These are phyloP conservation scores for Globisporangium echinulatum DNA, from an alignment of 352 stramenopile species.

Conservation along the genomic window DNA sequence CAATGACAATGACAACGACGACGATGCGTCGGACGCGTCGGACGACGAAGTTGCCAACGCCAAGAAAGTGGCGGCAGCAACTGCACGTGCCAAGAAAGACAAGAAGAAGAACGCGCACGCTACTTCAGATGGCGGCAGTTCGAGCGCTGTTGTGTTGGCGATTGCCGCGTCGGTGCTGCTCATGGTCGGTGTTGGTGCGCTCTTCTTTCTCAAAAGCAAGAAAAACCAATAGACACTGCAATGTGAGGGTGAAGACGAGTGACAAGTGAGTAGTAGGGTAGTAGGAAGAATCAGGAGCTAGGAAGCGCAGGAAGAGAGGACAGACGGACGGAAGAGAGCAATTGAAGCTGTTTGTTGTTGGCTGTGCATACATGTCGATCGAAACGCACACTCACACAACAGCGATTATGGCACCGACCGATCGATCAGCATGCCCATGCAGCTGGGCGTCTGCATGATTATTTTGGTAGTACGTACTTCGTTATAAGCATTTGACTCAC, in stretches of 20 bases:
- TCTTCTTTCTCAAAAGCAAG: slow-evolving; percentile 65
- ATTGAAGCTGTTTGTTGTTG: too few relatives aligned
- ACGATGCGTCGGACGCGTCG: slow-evolving; percentile 16
- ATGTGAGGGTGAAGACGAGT: background rate
- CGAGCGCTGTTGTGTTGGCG: slow-evolving; percentile 21
- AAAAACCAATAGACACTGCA: slow-evolving; percentile 28
- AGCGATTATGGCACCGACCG: too few relatives aligned
- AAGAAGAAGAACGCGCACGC: slow-evolving; percentile 28
- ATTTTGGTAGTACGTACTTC: too few relatives aligned
- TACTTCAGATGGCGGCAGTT: slow-evolving; percentile 12
- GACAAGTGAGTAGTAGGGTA: background rate
- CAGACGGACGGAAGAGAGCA: background rate
- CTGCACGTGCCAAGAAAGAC: slow-evolving; percentile 18
- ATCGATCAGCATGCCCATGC: too few relatives aligned
- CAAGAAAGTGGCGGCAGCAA: slow-evolving; percentile 14
- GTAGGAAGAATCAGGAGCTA: background rate
- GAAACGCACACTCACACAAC: background rate
- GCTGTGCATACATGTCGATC: background rate
- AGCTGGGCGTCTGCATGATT: too few relatives aligned
- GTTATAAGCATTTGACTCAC: too few relatives aligned
- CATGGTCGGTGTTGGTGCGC: slow-evolving; percentile 35
- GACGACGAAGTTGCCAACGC: slow-evolving; percentile 47
- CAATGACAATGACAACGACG: slow-evolving; percentile 33
- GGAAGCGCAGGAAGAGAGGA: background rate
- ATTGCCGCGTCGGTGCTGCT: slow-evolving; percentile 35